Percentiles rank a stretch among this genome's conserved stretches.
These are phyloP conservation scores for Solanum rostratum DNA, from an alignment of 257 asterid genomes.

Conservation along the genomic window DNA sequence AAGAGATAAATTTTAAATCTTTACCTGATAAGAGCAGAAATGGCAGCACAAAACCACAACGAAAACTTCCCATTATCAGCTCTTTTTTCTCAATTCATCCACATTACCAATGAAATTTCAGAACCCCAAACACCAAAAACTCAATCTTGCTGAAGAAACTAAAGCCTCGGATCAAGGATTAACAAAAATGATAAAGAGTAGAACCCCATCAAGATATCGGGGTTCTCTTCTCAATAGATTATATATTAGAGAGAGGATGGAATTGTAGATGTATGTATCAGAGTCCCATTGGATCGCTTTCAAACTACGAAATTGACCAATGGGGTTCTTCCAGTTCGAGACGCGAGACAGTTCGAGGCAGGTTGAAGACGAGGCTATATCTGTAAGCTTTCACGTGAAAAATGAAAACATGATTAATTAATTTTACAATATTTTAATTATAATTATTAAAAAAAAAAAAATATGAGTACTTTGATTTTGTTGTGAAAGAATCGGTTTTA, in stretches of 20 bases:
- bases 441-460: not conserved
- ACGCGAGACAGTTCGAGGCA: not conserved
- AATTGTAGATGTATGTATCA: not conserved
- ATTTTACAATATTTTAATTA: too few relatives aligned
- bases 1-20: not conserved
- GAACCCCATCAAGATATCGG: constrained; percentile 1
- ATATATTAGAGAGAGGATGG: not conserved
- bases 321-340: not conserved
- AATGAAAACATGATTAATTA: not conserved
- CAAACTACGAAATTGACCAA: not conserved
- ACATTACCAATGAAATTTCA: constrained; percentile 4
- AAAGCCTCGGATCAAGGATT: not conserved
- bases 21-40: constrained; percentile 60
- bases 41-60: constrained; percentile 63
- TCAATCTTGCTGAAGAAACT: not conserved
- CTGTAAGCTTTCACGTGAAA: not conserved
- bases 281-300: not conserved
- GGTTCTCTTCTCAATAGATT: not conserved
- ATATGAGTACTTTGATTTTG: not conserved
- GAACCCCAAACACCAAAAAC: not conserved
- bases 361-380: not conserved
- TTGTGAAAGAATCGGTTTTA: not conserved
- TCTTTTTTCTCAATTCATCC: constrained; percentile 22
- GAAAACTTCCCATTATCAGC: constrained; percentile 44
- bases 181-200: not conserved